Evolutionary conservation across 108 stramenopile species (phyloP), one percentile per base, ranked within the genome.

Genomic region (Mayamaea pseudoterrestris): DNA sequence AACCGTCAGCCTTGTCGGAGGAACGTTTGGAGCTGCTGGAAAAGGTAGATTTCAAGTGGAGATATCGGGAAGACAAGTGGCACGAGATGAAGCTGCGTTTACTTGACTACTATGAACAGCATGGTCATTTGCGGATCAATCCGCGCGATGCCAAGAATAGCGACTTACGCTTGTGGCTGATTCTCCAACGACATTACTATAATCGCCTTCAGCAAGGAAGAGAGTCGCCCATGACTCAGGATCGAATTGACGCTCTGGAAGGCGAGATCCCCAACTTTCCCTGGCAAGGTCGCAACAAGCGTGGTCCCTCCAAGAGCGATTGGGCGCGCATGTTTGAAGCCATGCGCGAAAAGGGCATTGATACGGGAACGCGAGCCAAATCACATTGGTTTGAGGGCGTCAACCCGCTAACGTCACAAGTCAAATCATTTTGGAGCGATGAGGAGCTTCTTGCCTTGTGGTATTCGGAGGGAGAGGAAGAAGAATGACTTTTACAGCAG

Each of bases 401-500:
- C 5, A 51, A 69, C 43, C 63, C 30, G 8, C 47, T 50, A 24
- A 35, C 28, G 23, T 29, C 41, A 6, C 57, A 62, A 30, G 53
- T 69, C 41, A 70, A 76, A 46, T 50, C 48, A 47, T 41, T 44
- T 7, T 76, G 57, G 48, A 70, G 65, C 23, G 74, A 76, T 22
- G 51, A 76, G 24, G 74, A 76, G 29, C 43, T 76, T 29, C n/a
- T 76, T 36, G 65, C 55, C 20, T 44, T 76, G 44, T 76, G 74
- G 74, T 70, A 76, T 47, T 30, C 45, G 35, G 74, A 63, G 34
- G 57, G 55, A n/a, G 74, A 76, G 11, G 60, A 57, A 0, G 63
- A 74, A 27, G 68, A 69, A 8, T 42, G 14, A 42, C 41, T n/a
- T n/a, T n/a, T n/a, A n/a, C n/a, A n/a, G n/a, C n/a, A n/a, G n/a